A percentile compares a stretch with the other conserved stretches of the same genome.
phyloP scores from a whole-genome alignment of 371 early-diverging fungal genomes.

The Haplosporangium sp. region DNA sequence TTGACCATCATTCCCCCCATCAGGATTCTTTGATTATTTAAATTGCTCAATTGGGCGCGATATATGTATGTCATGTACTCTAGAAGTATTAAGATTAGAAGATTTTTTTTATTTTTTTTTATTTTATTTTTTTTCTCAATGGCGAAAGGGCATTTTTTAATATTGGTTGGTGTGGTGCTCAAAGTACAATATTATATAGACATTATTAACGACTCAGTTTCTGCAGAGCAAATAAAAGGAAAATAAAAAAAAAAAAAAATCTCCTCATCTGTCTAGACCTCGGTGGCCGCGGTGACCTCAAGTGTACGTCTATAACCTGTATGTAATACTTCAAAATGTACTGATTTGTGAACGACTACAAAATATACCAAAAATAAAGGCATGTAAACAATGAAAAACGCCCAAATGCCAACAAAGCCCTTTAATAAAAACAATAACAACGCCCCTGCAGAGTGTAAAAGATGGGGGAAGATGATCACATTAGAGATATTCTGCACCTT shows the following conservation, averaged over 20 bases:
- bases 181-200: not conserved
- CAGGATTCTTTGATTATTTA: not conserved
- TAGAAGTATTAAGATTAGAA: not conserved
- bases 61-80: not conserved
- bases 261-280: too few relatives aligned
- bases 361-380: conserved; percentile 2
- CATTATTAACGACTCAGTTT: too few relatives aligned
- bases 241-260: too few relatives aligned
- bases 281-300: too few relatives aligned
- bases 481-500: too few relatives aligned
- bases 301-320: not conserved
- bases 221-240: too few relatives aligned
- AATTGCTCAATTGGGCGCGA: not conserved
- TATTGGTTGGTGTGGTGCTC: not conserved
- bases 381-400: not conserved
- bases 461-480: too few relatives aligned
- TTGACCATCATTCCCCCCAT: too few relatives aligned
- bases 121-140: not conserved
- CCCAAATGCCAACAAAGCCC: conserved; percentile 7
- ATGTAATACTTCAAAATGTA: not conserved
- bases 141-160: conserved; percentile 19
- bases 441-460: not conserved
- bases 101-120: too few relatives aligned
- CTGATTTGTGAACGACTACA: not conserved
- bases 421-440: not conserved